phyloP scores from a whole-genome alignment of 768 basidiomycete genomes.

The Trametes cubensis region DNA sequence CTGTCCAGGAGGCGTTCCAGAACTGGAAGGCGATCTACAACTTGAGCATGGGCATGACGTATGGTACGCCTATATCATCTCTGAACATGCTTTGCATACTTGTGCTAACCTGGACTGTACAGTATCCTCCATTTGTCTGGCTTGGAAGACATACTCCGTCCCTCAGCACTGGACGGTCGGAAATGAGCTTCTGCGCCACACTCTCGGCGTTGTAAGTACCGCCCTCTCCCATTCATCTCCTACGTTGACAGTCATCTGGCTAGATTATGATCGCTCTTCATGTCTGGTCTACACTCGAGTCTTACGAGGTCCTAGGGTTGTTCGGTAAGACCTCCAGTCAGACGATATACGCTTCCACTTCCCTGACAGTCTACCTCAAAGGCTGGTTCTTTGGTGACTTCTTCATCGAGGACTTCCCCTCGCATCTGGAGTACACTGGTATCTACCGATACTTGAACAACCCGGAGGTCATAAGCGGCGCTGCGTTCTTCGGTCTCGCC shows the following conservation, averaged over 20 bases:
- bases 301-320: constrained; percentile 89
- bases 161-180: constrained; percentile 88
- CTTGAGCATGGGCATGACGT: constrained; percentile 92
- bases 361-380: constrained; percentile 30
- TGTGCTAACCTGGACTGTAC: not conserved
- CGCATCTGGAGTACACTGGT: constrained; percentile 91
- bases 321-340: constrained; percentile 61
- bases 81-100: not conserved
- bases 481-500: constrained; percentile 91
- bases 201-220: constrained; percentile 75
- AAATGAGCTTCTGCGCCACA: constrained; percentile 84
- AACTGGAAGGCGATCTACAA: constrained; percentile 97
- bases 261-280: constrained; percentile 75
- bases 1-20: constrained; percentile 89
- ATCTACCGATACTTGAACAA: constrained; percentile 96
- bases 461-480: constrained; percentile 94
- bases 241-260: not conserved
- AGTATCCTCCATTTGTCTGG: constrained; percentile 87
- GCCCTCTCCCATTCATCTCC: constrained; percentile 3
- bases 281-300: constrained; percentile 88
- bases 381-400: constrained; percentile 99
- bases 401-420: constrained; percentile 92
- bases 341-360: not conserved
- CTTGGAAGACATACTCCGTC: constrained; percentile 86
- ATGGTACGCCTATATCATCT: constrained; percentile 54